These are phyloP conservation scores for Nothophytophthora sp. DNA, from an alignment of 352 stramenopile genomes.

Conservation along the genomic window DNA sequence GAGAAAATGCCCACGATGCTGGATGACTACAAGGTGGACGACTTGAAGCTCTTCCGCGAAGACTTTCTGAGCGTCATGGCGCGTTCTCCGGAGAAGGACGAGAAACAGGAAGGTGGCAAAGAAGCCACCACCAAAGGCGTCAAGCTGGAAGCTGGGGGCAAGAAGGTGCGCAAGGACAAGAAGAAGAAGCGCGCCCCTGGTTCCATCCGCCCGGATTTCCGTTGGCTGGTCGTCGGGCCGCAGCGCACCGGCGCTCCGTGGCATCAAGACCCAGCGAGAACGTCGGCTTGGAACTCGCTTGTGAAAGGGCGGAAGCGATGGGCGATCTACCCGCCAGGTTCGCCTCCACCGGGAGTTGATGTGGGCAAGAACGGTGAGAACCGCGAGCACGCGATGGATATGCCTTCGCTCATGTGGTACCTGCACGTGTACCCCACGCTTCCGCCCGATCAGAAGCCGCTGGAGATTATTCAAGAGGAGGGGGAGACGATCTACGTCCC, in stretches of 20 bases:
- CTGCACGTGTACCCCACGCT: slow-evolving; percentile 86
- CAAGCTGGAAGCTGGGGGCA: slow-evolving; percentile 33
- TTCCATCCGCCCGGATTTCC: slow-evolving; percentile 63
- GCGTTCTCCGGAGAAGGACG: slow-evolving; percentile 21
- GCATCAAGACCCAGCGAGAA: slow-evolving; percentile 95
- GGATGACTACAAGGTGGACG: slow-evolving; percentile 60
- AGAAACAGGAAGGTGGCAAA: slow-evolving; percentile 8
- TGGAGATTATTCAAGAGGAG: slow-evolving; percentile 89
- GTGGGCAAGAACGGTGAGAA: slow-evolving; percentile 53
- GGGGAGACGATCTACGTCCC: slow-evolving; percentile 98
- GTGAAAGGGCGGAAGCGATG: slow-evolving; percentile 95
- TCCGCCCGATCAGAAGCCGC: slow-evolving; percentile 62
- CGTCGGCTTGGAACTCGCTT: slow-evolving; percentile 96
- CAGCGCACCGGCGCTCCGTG: slow-evolving; percentile 91
- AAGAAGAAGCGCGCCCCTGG: slow-evolving; percentile 33
- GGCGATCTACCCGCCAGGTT: slow-evolving; percentile 94
- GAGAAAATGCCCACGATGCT: slow-evolving; percentile 79
- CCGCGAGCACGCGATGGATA: slow-evolving; percentile 63
- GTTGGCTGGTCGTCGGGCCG: slow-evolving; percentile 85
- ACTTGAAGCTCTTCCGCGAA: slow-evolving; percentile 76
- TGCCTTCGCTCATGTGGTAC: slow-evolving; percentile 87
- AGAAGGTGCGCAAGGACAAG: slow-evolving; percentile 40
- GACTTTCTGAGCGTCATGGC: slow-evolving; percentile 60
- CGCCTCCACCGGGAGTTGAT: slow-evolving; percentile 63
- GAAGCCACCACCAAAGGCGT: slow-evolving; percentile 15